Evolutionary conservation across 192 early-diverging fungal genomes (phyloP), one percentile per base, ranked within the genome.

Genomic region (Backusella sp.): DNA sequence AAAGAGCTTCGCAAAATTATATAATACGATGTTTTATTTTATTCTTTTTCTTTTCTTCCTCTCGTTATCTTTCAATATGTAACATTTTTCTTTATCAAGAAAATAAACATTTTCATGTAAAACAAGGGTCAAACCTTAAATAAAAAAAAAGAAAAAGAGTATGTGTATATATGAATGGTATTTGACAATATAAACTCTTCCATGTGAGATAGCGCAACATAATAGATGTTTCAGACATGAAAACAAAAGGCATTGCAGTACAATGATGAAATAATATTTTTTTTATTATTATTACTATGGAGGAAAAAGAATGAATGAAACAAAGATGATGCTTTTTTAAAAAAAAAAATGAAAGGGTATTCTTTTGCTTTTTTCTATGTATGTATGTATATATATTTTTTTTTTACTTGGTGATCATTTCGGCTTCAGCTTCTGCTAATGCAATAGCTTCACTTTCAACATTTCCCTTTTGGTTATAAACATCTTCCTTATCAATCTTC

Each of bases 381-480:
- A n/a, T 19, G n/a, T 53, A 53, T 53, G 1, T 52, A 14, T 21
- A 21, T 53, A 21, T 53, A 21, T 21, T 26, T 59, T 21, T 26
- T 59, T 11, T 59, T 2, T 56, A 59, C 11, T 59, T 59, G 21
- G 53, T 21, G 23, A 59, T 59, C 7, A 78, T 30, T 85, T 85
- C 42, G 14, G 44, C 62, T 69, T 75, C 36, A n/a, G 67, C 67
- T 39, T 68, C 67, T 9, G 67, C 36, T 1, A 68, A 21, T 8
- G 36, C 34, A 68, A 68, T 7, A 37, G 36, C 35, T 21, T 21
- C 35, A 37, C 1, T 39, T 19, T 68, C 36, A 2, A 21, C n/a
- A 37, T 35, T 36, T n/a, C 11, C 9, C 8, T 37, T 37, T 12
- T 68, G 19, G 17, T 37, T 21, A 68, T 21, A 21, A 41, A 19